phyloP scores from a whole-genome alignment of 202 grass and related monocot species.

The Bolboschoenoplectus hybrid region DNA sequence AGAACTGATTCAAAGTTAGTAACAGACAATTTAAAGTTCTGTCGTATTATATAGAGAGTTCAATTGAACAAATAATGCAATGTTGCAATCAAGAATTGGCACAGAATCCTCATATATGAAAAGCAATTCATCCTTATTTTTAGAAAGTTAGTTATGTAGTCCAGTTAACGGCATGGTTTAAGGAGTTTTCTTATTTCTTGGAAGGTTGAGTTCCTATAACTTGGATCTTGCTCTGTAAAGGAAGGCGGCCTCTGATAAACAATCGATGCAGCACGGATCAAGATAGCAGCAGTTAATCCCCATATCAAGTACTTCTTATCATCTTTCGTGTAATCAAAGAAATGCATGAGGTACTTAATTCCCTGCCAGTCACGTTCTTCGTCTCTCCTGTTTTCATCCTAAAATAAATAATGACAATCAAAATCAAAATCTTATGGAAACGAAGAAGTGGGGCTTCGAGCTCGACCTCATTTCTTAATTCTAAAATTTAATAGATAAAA shows the following conservation, averaged over 20 bases:
- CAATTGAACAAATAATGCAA: not conserved
- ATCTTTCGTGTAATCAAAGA: constrained; percentile 59
- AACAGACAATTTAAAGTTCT: too few species aligned
- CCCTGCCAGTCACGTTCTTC: constrained; percentile 78
- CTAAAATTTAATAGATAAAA: not conserved
- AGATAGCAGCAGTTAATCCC: constrained; percentile 73
- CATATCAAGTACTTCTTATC: constrained; percentile 66
- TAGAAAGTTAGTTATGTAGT: not conserved
- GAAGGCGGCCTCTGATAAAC: constrained; percentile 61
- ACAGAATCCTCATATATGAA: not conserved
- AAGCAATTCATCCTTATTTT: not conserved
- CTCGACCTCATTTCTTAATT: not conserved
- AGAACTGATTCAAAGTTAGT: too few species aligned
- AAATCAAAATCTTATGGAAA: not conserved
- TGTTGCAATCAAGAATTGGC: not conserved
- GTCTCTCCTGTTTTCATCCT: constrained; percentile 62
- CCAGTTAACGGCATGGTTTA: not conserved
- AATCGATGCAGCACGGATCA: constrained; percentile 78
- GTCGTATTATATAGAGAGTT: not conserved
- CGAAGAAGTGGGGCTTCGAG: not conserved
- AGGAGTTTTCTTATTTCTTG: constrained; percentile 12
- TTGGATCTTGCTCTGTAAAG: constrained; percentile 52
- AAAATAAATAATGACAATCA: not conserved
- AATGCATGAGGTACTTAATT: constrained; percentile 62
- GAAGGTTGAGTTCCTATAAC: constrained; percentile 14